Base-by-base conservation (phyloP, 345 rosid species). In the Chamaenerion angustifolium region DNA sequence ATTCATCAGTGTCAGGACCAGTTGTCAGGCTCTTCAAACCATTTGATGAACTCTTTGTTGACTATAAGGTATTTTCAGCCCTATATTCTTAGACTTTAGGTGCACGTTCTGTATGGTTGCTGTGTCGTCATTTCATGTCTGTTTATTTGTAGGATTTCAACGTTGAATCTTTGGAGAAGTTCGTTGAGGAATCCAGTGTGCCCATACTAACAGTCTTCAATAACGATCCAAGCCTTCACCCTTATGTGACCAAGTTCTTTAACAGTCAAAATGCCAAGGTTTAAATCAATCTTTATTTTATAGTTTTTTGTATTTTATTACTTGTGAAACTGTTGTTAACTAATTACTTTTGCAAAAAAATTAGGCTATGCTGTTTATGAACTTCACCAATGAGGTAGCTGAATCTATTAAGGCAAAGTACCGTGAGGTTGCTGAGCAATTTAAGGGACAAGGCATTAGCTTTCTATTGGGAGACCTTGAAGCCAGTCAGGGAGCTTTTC, bases 1-100 rank as follows among this genome's bases (percentile, higher is more conserved):
- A 92, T 1, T 64, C 85, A 51, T 76, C 92, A 4, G 80, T 81
- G 21, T 10, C 81, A n/a, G 96, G 95, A 16, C 96, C 99, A 42
- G 52, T 82, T 0, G 84, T 92, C 52, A 84, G 96, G 78, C 71
- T 92, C 64, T 80, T 87, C 70, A 92, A 92, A 82, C 98, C 96
- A 64, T 92, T 92, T 64, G 96, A 92, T 58, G 96, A 92, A 59
- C 78, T 74, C 48, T 72, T 70, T 65, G 83, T 82, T 18, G 98
- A 87, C 64, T 69, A 64, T 46, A 72, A 92, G 96, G 96, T 92
- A 75, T 25, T 17, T 41, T 5, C 37, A 31, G 37, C 37, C 56
- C 37, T 31, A 31, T 31, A 31, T 31, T 31, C 5, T 31, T 7
- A 31, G 37, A 4, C 37, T 4, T 31, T 7, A 3, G 8, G 37